phyloP scores from a whole-genome alignment of 192 early-diverging fungal genomes.

The Spinellus fusiger region DNA sequence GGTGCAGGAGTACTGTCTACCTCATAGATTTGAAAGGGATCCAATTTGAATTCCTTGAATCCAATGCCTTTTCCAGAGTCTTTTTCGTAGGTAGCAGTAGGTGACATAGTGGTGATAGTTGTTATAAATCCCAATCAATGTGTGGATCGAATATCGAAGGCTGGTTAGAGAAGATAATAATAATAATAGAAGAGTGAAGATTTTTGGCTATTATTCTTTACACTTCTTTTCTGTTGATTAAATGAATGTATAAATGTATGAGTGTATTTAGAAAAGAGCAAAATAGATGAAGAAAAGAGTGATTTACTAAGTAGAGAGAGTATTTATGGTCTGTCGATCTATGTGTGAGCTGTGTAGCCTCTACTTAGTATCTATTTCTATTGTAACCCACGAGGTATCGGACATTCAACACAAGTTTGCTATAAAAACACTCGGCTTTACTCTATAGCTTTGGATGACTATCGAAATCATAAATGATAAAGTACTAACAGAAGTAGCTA shows the following conservation, averaged over 20 bases:
- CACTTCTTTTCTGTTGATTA: no score
- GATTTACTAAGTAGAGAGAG: background rate
- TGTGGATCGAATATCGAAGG: no score
- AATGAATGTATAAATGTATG: no score
- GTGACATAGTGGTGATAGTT: background rate
- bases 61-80: background rate
- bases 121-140: no score
- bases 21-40: constrained; percentile 4
- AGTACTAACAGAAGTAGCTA: no score
- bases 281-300: no score
- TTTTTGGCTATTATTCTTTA: no score
- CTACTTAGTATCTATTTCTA: background rate
- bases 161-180: no score
- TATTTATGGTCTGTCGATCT: background rate
- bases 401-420: background rate
- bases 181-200: no score
- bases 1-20: constrained; percentile 11
- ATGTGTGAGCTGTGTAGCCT: background rate
- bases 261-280: no score
- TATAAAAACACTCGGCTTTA: background rate
- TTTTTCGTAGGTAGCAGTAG: background rate
- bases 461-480: background rate
- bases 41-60: constrained; percentile 24
- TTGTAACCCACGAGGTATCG: background rate
- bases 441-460: background rate